These are phyloP conservation scores for Penicillium sp. DNA, from an alignment of 2,329 filamentous ascomycete species.

Conservation along the genomic window DNA sequence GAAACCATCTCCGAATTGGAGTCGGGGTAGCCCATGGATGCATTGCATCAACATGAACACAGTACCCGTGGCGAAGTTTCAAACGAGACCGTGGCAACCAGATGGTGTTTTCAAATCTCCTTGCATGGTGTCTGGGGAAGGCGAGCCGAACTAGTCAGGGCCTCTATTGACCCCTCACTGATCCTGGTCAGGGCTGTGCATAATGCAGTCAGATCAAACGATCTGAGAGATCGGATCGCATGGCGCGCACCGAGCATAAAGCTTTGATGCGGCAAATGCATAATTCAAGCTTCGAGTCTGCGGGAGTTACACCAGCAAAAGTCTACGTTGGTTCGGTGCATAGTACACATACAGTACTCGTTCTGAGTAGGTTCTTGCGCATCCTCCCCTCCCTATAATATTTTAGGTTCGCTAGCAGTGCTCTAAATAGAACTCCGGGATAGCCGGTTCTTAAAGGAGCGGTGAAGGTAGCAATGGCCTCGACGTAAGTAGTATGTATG, in stretches of 20 bases:
- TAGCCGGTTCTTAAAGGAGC: constrained; percentile 4
- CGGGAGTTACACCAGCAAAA: constrained; percentile 15
- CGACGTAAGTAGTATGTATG: not conserved
- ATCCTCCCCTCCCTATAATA: not conserved
- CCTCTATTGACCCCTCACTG: constrained; percentile 10
- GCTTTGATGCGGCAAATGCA: constrained; percentile 22
- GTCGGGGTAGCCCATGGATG: not conserved
- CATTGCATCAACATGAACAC: constrained; percentile 8
- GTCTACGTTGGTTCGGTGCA: not conserved
- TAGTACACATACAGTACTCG: not conserved
- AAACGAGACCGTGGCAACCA: constrained; percentile 14
- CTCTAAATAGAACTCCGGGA: constrained; percentile 1
- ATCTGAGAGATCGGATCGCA: constrained; percentile 6
- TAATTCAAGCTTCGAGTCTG: constrained; percentile 16
- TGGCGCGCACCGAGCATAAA: constrained; percentile 7
- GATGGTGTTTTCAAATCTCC: constrained; percentile 25
- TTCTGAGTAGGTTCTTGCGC: not conserved
- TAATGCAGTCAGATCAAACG: not conserved
- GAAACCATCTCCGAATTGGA: constrained; percentile 8
- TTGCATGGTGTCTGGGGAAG: constrained; percentile 23
- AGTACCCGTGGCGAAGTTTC: constrained; percentile 9
- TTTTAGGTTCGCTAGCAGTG: constrained; percentile 1
- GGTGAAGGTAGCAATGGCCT: not conserved
- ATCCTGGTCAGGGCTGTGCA: constrained; percentile 5
- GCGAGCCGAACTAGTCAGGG: constrained; percentile 5